Evolutionary conservation across 345 rosid genomes (phyloP).

Genomic region (Citrus trifoliata): DNA sequence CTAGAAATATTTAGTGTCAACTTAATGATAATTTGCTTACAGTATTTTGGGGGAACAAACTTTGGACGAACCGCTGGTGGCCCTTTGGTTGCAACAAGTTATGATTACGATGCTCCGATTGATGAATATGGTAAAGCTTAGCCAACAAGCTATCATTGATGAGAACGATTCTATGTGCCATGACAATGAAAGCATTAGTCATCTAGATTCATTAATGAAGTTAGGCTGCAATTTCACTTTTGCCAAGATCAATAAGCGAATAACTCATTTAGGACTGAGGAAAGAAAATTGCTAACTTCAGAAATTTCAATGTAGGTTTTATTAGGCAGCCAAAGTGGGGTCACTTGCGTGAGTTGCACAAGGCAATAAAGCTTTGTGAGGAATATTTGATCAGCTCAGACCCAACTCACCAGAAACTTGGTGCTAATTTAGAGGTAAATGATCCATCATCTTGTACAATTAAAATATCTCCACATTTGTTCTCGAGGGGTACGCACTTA

Average conservation of each 20-base stretch:
- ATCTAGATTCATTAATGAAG: not conserved
- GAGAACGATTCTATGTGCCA: not conserved
- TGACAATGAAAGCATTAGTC: not conserved
- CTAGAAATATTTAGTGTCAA: not conserved
- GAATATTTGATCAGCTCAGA: conserved; percentile 50
- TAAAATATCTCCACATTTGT: too few species aligned
- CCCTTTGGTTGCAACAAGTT: conserved; percentile 61
- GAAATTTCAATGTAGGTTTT: conserved; percentile 36
- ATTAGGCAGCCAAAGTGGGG: conserved; percentile 73
- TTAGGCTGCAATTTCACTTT: not conserved
- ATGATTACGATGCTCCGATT: conserved; percentile 70
- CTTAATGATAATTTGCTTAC: conserved; percentile 18
- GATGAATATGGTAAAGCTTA: conserved; percentile 57
- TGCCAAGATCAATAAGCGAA: not conserved
- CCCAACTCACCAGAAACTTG: conserved; percentile 40
- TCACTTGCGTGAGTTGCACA: conserved; percentile 54
- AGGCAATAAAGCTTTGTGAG: conserved; percentile 51
- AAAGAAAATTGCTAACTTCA: not conserved
- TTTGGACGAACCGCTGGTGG: conserved; percentile 72
- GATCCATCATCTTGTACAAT: too few species aligned
- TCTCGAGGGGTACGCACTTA: too few species aligned
- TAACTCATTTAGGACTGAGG: too few species aligned
- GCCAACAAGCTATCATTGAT: not conserved
- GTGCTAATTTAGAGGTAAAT: too few species aligned
- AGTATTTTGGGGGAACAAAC: conserved; percentile 77